phyloP scores from a whole-genome alignment of 139 green algal species.

The Chlorokybus atmophyticus region DNA sequence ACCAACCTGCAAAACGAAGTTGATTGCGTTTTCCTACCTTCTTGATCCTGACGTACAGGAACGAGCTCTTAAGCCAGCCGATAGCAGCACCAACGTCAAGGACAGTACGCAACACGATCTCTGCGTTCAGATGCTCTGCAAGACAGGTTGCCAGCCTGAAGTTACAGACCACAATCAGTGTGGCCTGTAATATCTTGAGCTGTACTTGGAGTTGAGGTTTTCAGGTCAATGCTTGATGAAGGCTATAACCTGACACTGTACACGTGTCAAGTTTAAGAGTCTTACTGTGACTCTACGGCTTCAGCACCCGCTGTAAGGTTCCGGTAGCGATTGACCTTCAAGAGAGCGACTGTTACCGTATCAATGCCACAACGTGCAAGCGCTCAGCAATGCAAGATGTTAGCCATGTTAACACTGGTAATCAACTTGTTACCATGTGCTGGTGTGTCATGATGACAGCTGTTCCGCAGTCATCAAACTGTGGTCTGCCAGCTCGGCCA shows the following conservation, averaged over 20 bases:
- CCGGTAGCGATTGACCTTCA: constrained; percentile 22
- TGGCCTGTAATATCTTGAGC: no score
- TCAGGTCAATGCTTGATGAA: no score
- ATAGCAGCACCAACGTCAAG: constrained; percentile 19
- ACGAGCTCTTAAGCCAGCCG: constrained; percentile 27
- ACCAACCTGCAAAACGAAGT: not conserved
- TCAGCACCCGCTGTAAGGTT: constrained; percentile 17
- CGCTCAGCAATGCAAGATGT: not conserved
- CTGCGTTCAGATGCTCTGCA: constrained; percentile 28
- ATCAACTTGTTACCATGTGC: constrained; percentile 17
- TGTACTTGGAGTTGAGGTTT: no score
- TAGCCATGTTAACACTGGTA: not conserved
- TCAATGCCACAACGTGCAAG: constrained; percentile 3
- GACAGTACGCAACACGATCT: constrained; percentile 24
- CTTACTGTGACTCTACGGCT: constrained; percentile 27
- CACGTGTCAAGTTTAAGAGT: no score
- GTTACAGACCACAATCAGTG: no score
- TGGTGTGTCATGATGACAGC: constrained; percentile 76
- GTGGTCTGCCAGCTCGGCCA: constrained; percentile 52
- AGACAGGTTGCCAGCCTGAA: constrained; percentile 19
- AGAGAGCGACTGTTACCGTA: no score
- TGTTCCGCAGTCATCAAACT: constrained; percentile 79
- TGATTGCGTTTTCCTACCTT: constrained; percentile 2
- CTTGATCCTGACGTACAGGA: constrained; percentile 23
- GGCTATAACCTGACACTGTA: no score